Evolutionary conservation across 1,284 basidiomycete genomes (phyloP), one percentile per base, ranked within the genome.

Genomic region (Ceratobasidium sp.): DNA sequence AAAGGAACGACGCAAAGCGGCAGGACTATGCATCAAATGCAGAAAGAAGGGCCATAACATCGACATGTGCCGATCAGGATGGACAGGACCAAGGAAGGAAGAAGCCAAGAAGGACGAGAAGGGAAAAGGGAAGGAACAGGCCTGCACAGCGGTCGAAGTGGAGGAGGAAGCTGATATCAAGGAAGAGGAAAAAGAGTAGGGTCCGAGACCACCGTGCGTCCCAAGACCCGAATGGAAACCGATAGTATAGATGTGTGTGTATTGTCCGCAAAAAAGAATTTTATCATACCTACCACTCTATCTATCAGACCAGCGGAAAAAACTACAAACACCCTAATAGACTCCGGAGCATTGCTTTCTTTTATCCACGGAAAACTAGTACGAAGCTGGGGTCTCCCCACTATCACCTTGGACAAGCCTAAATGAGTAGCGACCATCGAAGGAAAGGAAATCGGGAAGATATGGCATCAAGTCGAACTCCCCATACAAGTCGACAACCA

Each of bases 11-110:
- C 41, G 62, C 62, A 31, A 29, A 22, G 39, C 34, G 9, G 37
- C 5, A 43, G 62, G 62, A 5, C n/a, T 41, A 43, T 64, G 62
- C 62, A 64, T 64, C 13, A 64, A 64, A 22, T 64, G 62, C 19
- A 22, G 62, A 8, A 5, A 41, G n/a, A n/a, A 19, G 29, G 62
- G 62, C 22, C 62, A 64, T 48, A 29, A 19, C 19, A 22, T n/a
- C 13, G 48, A 64, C 14, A n/a, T 46, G n/a, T 64, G 62, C 29
- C 37, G 39, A 1, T 46, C 39, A 29, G 41, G 62, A 4, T 64
- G 62, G 62, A 19, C 24, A 11, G 9, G n/a, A n/a, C n/a, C 7
- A 2, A 34, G 31, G 14, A 31, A 5, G 2, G 39, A 61, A 24
- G 58, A 61, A 34, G 6, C 48, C 22, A 56, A 34, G 54, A 16